Evolutionary conservation across 2,329 filamentous ascomycete species (phyloP), one percentile per base, ranked within the genome.

Genomic region (Harringtonia aguacate): DNA sequence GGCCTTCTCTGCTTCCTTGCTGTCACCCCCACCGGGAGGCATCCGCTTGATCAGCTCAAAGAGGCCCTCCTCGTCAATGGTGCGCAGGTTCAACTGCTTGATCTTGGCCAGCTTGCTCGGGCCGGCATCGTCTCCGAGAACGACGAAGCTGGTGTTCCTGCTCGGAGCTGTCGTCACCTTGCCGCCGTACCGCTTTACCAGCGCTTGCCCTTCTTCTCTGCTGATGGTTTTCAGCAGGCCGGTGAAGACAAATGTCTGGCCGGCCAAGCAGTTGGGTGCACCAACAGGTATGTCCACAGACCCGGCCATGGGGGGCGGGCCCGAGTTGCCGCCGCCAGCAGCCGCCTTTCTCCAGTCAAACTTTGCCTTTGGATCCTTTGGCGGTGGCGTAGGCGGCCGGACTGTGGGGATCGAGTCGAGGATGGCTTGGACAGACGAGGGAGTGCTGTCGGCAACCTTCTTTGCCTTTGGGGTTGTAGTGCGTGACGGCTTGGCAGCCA

Each of bases 51-150:
- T 94, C 36, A 98, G 73, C 47, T 85, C 82, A 53, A 95, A 94
- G 3, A 98, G 67, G 1, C 92, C 94, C 52, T 94, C 78, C 59
- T 98, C 94, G 54, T 95, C 83, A 56, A 98, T 95, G 0, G 89
- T 94, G 61, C 88, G 95, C 59, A 97, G 78, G 0, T 78, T 78
- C 54, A 84, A 68, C 18, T 86, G 75, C 45, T 76, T 72, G 53
- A 98, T 97, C 53, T 89, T 95, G 52, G 81, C 72, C 34, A 98
- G 70, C 60, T 98, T 98, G 62, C 84, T 94, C 1, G 92, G 92
- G 0, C 92, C 92, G 21, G 94, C 92, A 60, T 97, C 92, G 22
- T 75, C 75, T 36, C 92, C 92, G 3, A 98, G 73, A 15, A 98
- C 86, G 37, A 98, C 88, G 58, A 87, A 98, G 56, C 76, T 92